Percentiles rank a stretch among this genome's conserved stretches.
phyloP scores from a whole-genome alignment of 1,139 yeast species.

The Diutina ranongensis region DNA sequence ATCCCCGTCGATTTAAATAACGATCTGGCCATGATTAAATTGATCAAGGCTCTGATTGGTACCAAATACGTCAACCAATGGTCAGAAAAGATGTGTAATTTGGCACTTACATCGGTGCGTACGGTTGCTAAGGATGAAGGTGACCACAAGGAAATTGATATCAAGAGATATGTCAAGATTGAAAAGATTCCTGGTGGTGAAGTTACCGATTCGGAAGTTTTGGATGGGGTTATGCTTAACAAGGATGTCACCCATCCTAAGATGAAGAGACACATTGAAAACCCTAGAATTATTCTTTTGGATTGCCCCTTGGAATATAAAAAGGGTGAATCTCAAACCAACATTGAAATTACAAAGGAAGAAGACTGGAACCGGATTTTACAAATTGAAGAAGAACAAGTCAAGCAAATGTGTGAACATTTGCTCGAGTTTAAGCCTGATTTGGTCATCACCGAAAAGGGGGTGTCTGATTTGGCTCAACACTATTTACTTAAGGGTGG shows the following conservation, averaged over 20 bases:
- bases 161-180: slow-evolving; percentile 83
- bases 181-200: slow-evolving; percentile 98
- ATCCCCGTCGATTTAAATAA: slow-evolving; percentile 74
- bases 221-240: slow-evolving; percentile 88
- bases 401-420: slow-evolving; percentile 75
- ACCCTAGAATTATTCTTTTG: slow-evolving; percentile 78
- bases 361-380: slow-evolving; percentile 93
- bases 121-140: slow-evolving; percentile 66
- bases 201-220: slow-evolving; percentile 74
- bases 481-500: slow-evolving; percentile 92
- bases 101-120: slow-evolving; percentile 81
- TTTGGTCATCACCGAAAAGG: slow-evolving; percentile 94
- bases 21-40: slow-evolving; percentile 77
- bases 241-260: slow-evolving; percentile 98
- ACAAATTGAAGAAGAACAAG: slow-evolving; percentile 97
- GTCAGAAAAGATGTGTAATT: slow-evolving; percentile 84
- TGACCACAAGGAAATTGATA: slow-evolving; percentile 75
- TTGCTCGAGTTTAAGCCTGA: slow-evolving; percentile 83
- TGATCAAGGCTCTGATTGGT: slow-evolving; percentile 88
- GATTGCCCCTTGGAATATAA: slow-evolving; percentile 98
- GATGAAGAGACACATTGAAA: slow-evolving; percentile 81
- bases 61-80: slow-evolving; percentile 89
- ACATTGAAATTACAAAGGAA: slow-evolving; percentile 92
- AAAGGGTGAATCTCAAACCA: slow-evolving; percentile 98
- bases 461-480: slow-evolving; percentile 96